A percentile compares a stretch with the other conserved stretches of the same genome.
phyloP scores from a whole-genome alignment of 2,329 filamentous ascomycete species.

The Fusarium nematophilum region DNA sequence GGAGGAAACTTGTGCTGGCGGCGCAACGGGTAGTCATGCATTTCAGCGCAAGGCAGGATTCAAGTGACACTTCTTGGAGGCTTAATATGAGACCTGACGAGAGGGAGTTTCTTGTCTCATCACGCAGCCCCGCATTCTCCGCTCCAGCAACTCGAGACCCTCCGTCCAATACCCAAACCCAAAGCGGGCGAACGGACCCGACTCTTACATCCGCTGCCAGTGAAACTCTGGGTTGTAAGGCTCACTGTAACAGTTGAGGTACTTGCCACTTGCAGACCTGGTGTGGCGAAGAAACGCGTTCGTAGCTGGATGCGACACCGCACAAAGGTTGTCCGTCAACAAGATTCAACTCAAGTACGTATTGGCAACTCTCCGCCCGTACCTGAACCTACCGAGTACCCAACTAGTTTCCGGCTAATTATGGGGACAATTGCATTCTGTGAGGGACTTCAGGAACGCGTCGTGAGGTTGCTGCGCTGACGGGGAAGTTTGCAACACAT shows the following conservation, averaged over 20 bases:
- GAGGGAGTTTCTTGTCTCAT: not conserved
- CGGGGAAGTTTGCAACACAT: not conserved
- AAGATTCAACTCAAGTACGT: no score
- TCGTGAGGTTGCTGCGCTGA: slow-evolving; percentile 11
- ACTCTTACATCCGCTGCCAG: slow-evolving; percentile 13
- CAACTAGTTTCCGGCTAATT: slow-evolving; percentile 23
- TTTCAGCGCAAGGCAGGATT: not conserved
- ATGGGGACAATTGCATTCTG: slow-evolving; percentile 17
- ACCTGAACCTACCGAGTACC: no score
- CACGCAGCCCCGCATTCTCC: slow-evolving; percentile 19
- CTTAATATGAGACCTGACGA: not conserved
- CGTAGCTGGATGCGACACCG: not conserved
- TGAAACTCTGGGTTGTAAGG: not conserved
- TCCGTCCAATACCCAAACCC: not conserved
- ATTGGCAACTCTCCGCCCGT: no score
- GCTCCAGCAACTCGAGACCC: not conserved
- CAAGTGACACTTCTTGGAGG: not conserved
- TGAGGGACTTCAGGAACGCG: slow-evolving; percentile 11
- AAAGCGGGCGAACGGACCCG: slow-evolving; percentile 22
- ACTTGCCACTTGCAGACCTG: not conserved
- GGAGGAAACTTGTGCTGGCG: not conserved
- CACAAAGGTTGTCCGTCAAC: not conserved
- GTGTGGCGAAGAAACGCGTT: not conserved
- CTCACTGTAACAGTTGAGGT: not conserved
- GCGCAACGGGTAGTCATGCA: not conserved